Conservation (phyloP, 2,329 filamentous ascomycete genomes). For the Teratosphaeria epicoccoides region DNA sequence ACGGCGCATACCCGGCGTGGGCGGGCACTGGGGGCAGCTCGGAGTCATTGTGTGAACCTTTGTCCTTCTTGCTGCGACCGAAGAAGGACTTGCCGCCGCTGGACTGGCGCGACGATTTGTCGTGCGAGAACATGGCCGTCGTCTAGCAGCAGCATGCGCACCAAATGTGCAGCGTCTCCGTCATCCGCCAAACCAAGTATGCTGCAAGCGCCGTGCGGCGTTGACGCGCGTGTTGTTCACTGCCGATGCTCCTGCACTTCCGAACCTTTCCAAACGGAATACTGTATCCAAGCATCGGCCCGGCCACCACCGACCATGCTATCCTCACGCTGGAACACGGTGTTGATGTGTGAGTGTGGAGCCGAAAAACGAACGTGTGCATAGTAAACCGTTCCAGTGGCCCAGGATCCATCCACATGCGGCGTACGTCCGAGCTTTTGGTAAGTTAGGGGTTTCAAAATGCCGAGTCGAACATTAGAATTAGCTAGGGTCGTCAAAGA, state of each 20-base stretch:
- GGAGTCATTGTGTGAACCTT: slow-evolving; percentile 49
- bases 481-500: neutral
- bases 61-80: slow-evolving; percentile 69
- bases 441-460: neutral
- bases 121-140: slow-evolving; percentile 27
- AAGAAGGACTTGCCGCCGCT: slow-evolving; percentile 78
- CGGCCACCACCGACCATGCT: neutral
- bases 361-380: neutral
- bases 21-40: slow-evolving; percentile 34
- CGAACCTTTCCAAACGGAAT: neutral
- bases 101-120: slow-evolving; percentile 73
- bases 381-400: neutral
- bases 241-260: neutral
- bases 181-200: neutral
- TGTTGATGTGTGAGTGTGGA: neutral
- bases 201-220: neutral
- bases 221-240: neutral
- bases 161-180: neutral
- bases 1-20: slow-evolving; percentile 39
- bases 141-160: neutral
- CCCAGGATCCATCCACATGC: neutral
- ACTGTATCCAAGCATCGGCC: neutral
- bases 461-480: neutral
- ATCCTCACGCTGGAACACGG: neutral
- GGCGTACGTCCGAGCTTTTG: neutral